Conservation (phyloP, 148 eudicot species). For the Rhododendron griersonianum region DNA sequence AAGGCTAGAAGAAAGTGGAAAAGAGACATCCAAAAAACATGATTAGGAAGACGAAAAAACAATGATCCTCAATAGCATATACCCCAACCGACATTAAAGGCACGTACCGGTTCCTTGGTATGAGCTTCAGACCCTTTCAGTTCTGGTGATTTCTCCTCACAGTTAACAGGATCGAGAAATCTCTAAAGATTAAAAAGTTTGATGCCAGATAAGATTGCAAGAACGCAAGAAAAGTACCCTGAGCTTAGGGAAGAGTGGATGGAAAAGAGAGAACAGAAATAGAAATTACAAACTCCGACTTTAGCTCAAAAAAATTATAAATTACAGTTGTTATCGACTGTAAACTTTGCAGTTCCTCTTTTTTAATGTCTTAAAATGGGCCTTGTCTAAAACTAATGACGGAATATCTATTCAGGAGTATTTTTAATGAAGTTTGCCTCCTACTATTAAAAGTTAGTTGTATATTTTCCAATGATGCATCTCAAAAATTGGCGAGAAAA, state of each 20-base stretch:
- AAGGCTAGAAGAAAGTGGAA: conserved; percentile 46
- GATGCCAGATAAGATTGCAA: neutral
- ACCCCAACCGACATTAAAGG: neutral
- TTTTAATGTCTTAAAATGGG: neutral
- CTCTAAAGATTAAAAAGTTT: conserved; percentile 13
- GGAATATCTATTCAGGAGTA: neutral
- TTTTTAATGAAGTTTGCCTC: neutral
- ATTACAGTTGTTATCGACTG: neutral
- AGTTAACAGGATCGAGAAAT: conserved; percentile 18
- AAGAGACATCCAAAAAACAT: conserved; percentile 10
- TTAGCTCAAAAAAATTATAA: neutral
- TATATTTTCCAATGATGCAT: neutral
- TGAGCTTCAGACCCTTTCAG: conserved; percentile 16
- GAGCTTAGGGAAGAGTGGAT: neutral
- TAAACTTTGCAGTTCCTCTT: neutral
- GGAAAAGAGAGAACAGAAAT: neutral
- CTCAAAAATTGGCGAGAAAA: neutral
- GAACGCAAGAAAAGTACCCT: neutral
- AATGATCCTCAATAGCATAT: neutral
- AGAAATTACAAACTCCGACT: neutral
- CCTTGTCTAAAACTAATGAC: neutral
- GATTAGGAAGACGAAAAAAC: neutral
- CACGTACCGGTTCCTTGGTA: conserved; percentile 43
- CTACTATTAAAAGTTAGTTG: neutral
- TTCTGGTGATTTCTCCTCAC: conserved; percentile 12